Base-by-base conservation (phyloP, 768 basidiomycete species). In the Mycena kentingensis region DNA sequence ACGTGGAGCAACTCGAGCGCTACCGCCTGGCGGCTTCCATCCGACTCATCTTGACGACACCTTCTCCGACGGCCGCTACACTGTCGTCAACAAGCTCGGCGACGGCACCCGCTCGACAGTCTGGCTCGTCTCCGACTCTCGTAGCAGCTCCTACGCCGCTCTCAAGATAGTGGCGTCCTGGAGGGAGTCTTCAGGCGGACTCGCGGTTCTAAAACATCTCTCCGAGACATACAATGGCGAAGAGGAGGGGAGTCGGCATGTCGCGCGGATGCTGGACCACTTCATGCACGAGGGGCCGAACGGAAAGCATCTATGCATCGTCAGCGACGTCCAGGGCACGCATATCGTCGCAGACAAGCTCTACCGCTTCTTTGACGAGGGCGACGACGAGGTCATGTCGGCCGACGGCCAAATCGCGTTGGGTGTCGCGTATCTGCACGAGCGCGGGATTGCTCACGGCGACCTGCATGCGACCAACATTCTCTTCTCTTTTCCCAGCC, bases 301-400 rank as follows among this genome's bases (percentile, higher is more conserved):
- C 66, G 88, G 88, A 37, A 79, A 74, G 25, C 88, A 90, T 67
- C 83, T 89, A 57, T 90, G 88, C 76, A 87, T 90, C 87, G 85
- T 88, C 29, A 88, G 87, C 63, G 87, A 90, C 66, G 88, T 89
- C 32, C 77, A 88, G 10, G 87, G 87, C 46, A 86, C 89, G 69
- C 87, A 87, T 65, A 70, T 89, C 5, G 77, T 88, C 6, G 85
- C 31, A 10, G 28, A 50, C 16, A 24, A n/a, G n/a, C n/a, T n/a
- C n/a, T n/a, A 37, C 34, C 24, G 13, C 22, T 50, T 10, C 19
- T 22, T 22, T 28, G 16, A 8, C 31, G 31, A 32, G 8, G 31
- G 31, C 31, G 10, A 39, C 18, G 28, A 32, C 24, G 18, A 29
- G n/a, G 21, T 36, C n/a, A n/a, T n/a, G n/a, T n/a, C n/a, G n/a